These are phyloP conservation scores for Ailanthus altissimus DNA, from an alignment of 345 rosid genomes.

Conservation along the genomic window DNA sequence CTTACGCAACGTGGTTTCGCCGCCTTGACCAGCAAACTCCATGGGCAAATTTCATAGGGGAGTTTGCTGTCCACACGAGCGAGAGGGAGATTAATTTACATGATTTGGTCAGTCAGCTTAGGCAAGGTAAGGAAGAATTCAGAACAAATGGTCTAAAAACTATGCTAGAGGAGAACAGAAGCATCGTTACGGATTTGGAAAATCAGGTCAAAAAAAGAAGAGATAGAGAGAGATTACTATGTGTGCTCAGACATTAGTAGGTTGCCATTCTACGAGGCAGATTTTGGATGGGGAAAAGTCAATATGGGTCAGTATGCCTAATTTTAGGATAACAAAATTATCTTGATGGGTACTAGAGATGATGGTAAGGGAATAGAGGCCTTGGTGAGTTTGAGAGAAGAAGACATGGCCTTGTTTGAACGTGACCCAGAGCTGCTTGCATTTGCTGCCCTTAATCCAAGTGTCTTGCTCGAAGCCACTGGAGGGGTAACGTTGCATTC, in stretches of 20 bases:
- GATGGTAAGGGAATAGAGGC: conserved; percentile 39
- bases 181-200: conserved; percentile 21
- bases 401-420: conserved; percentile 35
- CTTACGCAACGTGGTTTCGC: conserved; percentile 5
- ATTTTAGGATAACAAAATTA: neutral
- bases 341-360: conserved; percentile 15
- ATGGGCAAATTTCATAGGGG: conserved; percentile 15
- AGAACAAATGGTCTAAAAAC: conserved; percentile 8
- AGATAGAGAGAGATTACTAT: conserved; percentile 16
- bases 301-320: conserved; percentile 28
- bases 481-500: too few relatives aligned
- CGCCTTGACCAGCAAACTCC: neutral
- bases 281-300: neutral
- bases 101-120: conserved; percentile 21
- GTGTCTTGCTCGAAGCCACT: too few relatives aligned
- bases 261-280: neutral
- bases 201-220: conserved; percentile 27
- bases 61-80: conserved; percentile 28
- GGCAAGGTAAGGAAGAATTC: conserved; percentile 30
- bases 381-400: conserved; percentile 26
- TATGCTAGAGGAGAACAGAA: conserved; percentile 4
- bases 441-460: too few relatives aligned
- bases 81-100: conserved; percentile 29
- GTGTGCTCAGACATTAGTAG: neutral
- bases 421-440: neutral